Conservation (phyloP, 257 asterid species). For the Voacanga thouarsii region DNA sequence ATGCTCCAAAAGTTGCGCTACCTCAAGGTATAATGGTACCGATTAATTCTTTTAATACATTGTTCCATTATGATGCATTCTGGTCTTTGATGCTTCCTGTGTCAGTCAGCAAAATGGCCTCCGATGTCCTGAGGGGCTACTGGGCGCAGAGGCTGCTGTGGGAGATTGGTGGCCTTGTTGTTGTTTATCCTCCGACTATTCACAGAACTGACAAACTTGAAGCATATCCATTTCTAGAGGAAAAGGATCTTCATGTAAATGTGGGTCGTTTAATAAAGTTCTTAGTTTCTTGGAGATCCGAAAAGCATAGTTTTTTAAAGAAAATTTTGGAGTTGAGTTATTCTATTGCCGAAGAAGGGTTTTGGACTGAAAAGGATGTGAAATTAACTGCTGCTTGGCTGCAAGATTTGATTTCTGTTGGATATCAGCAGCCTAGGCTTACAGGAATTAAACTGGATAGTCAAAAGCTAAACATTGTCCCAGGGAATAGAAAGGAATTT, state of each 20-base stretch:
- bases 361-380: conserved; percentile 77
- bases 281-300: conserved; percentile 70
- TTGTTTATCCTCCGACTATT: conserved; percentile 71
- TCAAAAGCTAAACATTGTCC: conserved; percentile 59
- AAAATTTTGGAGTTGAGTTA: conserved; percentile 72
- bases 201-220: conserved; percentile 57
- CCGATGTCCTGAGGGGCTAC: conserved; percentile 88
- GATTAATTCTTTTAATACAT: conserved; percentile 67
- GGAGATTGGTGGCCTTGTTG: conserved; percentile 79
- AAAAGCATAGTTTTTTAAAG: conserved; percentile 60
- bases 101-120: conserved; percentile 83
- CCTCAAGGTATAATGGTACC: conserved; percentile 90
- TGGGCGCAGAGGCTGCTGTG: conserved; percentile 84
- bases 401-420: conserved; percentile 75
- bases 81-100: conserved; percentile 90
- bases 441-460: conserved; percentile 64
- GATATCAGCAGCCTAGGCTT: conserved; percentile 76
- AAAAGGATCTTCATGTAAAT: conserved; percentile 81
- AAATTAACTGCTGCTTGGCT: conserved; percentile 84
- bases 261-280: conserved; percentile 69
- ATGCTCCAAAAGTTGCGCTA: conserved; percentile 70
- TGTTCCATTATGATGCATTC: conserved; percentile 73
- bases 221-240: conserved; percentile 76
- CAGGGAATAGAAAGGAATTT: conserved; percentile 68
- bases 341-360: conserved; percentile 86